A percentile compares a stretch with the other conserved stretches of the same genome.
Evolutionary conservation across 768 basidiomycete species (phyloP).

Genomic region (Termitomyces eurrhizus): DNA sequence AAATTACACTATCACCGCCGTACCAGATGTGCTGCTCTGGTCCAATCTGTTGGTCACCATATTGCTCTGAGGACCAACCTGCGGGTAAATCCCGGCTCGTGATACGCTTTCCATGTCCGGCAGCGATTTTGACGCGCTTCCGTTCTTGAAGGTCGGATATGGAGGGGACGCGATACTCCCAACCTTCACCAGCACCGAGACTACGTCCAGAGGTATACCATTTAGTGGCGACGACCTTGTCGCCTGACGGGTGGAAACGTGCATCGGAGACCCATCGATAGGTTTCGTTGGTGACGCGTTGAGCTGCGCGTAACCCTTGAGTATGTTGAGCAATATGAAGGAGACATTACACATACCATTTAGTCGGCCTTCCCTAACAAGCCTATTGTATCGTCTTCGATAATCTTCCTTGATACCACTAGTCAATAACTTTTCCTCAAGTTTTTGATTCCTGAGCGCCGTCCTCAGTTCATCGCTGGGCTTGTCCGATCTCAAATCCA

Average conservation of each 20-base stretch:
- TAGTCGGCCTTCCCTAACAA: conserved; percentile 55
- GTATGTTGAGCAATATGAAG: background rate
- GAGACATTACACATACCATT: conserved; percentile 29
- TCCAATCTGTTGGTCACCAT: conserved; percentile 69
- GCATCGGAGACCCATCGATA: conserved; percentile 69
- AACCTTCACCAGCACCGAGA: conserved; percentile 70
- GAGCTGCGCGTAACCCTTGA: conserved; percentile 22
- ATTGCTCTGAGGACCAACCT: conserved; percentile 58
- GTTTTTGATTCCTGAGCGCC: conserved; percentile 31
- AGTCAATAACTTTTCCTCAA: conserved; percentile 45
- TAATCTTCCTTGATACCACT: conserved; percentile 48
- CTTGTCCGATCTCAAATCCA: conserved; percentile 42
- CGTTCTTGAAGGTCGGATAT: conserved; percentile 38
- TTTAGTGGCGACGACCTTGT: conserved; percentile 66
- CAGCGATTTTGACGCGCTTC: conserved; percentile 31
- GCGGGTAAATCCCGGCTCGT: conserved; percentile 48
- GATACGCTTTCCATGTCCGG: conserved; percentile 2
- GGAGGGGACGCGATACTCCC: conserved; percentile 60
- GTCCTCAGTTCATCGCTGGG: conserved; percentile 26
- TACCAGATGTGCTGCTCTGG: conserved; percentile 68
- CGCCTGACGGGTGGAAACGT: conserved; percentile 65
- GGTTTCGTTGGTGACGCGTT: conserved; percentile 67
- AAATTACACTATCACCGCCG: conserved; percentile 48
- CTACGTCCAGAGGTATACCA: conserved; percentile 68
- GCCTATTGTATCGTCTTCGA: conserved; percentile 41